Conservation (phyloP, 352 stramenopile genomes). For the Globisporangium acanthophoron region DNA sequence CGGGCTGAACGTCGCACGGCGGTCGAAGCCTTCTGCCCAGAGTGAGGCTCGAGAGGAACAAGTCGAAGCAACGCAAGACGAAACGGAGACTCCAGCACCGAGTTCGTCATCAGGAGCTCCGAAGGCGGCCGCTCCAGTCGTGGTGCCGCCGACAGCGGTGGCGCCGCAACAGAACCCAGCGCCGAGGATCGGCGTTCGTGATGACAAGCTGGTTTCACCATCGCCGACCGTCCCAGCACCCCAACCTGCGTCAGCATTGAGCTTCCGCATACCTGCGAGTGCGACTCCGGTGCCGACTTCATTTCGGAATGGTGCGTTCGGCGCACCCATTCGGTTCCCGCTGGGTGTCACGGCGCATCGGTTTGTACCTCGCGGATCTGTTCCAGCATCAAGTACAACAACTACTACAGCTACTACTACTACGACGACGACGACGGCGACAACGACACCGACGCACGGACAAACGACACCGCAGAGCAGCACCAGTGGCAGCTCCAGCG, state of each 20-base stretch:
- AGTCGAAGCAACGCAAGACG: neutral
- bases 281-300: neutral
- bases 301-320: neutral
- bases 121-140: neutral
- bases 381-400: neutral
- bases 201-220: neutral
- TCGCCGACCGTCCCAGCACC: neutral
- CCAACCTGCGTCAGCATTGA: neutral
- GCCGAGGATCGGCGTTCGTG: neutral
- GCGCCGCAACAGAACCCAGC: neutral
- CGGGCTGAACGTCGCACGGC: slow-evolving; percentile 32
- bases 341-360: neutral
- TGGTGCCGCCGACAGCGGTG: neutral
- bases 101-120: neutral
- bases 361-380: neutral
- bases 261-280: neutral
- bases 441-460: neutral
- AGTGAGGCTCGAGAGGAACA: neutral
- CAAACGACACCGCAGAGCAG: neutral
- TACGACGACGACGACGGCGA: too few species aligned
- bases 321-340: neutral
- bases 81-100: neutral
- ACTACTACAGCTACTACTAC: neutral
- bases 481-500: neutral
- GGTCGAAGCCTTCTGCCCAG: slow-evolving; percentile 5